Conservation (phyloP, 192 early-diverging fungal genomes). For the Backusella australiensis region DNA sequence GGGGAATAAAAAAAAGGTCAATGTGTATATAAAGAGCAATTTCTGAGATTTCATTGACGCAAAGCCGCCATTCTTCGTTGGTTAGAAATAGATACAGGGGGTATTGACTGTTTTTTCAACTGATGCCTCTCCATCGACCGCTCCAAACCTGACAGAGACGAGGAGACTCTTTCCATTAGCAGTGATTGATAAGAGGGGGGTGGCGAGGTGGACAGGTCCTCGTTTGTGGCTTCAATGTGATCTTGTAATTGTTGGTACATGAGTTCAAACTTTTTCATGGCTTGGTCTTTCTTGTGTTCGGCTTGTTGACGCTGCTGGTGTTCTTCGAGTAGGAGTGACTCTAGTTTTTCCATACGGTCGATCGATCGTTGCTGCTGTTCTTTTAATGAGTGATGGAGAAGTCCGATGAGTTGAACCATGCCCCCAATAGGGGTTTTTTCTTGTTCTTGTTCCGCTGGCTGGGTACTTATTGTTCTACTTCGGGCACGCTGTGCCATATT, state of each 20-base stretch:
- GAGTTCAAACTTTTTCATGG: slow-evolving; percentile 1
- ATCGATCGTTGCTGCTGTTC: slow-evolving; percentile 14
- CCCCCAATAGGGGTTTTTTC: background rate
- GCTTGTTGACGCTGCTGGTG: background rate
- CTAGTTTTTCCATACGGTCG: slow-evolving; percentile 13
- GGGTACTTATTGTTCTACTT: background rate
- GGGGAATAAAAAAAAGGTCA: background rate
- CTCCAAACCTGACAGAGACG: background rate
- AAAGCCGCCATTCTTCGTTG: background rate
- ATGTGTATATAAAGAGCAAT: background rate
- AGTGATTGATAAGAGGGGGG: background rate
- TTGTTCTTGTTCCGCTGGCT: background rate
- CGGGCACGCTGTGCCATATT: background rate
- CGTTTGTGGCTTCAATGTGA: background rate
- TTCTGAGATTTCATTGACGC: background rate
- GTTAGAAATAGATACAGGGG: background rate
- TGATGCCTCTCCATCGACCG: background rate
- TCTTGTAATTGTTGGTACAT: background rate
- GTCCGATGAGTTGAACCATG: slow-evolving; percentile 19
- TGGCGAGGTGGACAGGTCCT: background rate
- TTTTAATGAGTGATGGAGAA: slow-evolving; percentile 20
- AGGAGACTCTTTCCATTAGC: background rate
- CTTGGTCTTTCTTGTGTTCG: background rate
- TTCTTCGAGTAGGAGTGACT: slow-evolving; percentile 9
- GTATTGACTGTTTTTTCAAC: background rate